Evolutionary conservation across 768 basidiomycete genomes (phyloP).

Genomic region (Russula brevipes): DNA sequence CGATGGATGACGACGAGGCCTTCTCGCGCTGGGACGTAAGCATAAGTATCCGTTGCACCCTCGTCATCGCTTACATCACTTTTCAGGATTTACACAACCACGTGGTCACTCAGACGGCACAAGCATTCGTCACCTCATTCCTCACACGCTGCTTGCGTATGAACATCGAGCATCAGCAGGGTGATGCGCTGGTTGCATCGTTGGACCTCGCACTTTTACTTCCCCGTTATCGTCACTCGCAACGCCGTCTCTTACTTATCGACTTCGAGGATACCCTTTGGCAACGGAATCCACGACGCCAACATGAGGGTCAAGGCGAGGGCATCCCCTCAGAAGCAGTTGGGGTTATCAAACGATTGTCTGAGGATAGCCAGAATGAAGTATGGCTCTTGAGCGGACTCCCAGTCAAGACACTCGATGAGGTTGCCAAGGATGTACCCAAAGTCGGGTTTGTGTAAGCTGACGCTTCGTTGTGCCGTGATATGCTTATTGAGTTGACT

Average conservation of each 20-base stretch:
- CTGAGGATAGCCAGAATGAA: slow-evolving; percentile 62
- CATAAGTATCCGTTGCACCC: neutral
- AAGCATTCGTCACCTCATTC: slow-evolving; percentile 76
- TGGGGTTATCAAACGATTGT: slow-evolving; percentile 49
- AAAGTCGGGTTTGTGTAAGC: slow-evolving; percentile 72
- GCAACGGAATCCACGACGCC: slow-evolving; percentile 48
- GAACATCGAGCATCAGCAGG: slow-evolving; percentile 57
- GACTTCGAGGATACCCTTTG: slow-evolving; percentile 83
- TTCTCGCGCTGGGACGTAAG: slow-evolving; percentile 68
- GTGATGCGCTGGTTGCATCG: slow-evolving; percentile 37
- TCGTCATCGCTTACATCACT: neutral
- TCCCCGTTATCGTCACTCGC: slow-evolving; percentile 61
- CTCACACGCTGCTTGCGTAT: slow-evolving; percentile 69
- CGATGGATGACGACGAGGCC: slow-evolving; percentile 72
- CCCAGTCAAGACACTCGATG: slow-evolving; percentile 58
- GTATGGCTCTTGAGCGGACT: slow-evolving; percentile 82
- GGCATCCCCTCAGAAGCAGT: slow-evolving; percentile 36
- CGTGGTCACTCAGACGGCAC: slow-evolving; percentile 81
- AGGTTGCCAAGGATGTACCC: slow-evolving; percentile 54
- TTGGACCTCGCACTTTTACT: slow-evolving; percentile 50
- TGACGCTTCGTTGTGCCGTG: slow-evolving; percentile 7
- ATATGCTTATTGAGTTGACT: slow-evolving; percentile 1
- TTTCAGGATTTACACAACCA: slow-evolving; percentile 70
- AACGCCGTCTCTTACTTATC: slow-evolving; percentile 60
- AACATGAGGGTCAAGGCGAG: slow-evolving; percentile 9